phyloP scores from a whole-genome alignment of 169 alveolate genomes.

The Cryptosporidium ubiquitum region DNA sequence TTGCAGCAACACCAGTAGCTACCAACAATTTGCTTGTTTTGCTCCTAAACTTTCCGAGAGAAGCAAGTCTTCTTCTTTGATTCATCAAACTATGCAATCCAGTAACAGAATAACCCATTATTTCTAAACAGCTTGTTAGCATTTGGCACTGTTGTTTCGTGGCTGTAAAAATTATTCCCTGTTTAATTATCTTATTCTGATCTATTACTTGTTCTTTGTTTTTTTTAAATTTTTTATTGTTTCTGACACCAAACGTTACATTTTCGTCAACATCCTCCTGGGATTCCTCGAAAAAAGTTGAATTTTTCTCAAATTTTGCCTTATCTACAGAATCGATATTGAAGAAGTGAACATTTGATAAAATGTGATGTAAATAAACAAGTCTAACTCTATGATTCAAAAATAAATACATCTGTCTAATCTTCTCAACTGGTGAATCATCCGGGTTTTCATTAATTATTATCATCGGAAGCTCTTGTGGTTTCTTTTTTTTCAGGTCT shows the following conservation, averaged over 20 bases:
- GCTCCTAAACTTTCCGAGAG: constrained; percentile 93
- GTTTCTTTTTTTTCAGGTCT: background rate
- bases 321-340: constrained; percentile 35
- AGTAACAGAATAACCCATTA: constrained; percentile 92
- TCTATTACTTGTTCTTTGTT: background rate
- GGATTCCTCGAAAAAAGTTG: constrained; percentile 36
- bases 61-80: constrained; percentile 92
- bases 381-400: constrained; percentile 59
- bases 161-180: constrained; percentile 94
- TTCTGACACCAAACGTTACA: background rate
- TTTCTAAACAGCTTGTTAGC: constrained; percentile 89
- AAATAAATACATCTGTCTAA: constrained; percentile 67
- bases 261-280: constrained; percentile 48
- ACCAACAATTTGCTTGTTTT: constrained; percentile 87
- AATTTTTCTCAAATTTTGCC: constrained; percentile 8
- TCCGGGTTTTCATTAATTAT: constrained; percentile 56
- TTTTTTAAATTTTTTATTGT: background rate
- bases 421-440: constrained; percentile 40
- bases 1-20: constrained; percentile 97
- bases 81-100: constrained; percentile 95
- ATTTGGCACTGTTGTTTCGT: constrained; percentile 91
- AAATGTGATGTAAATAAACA: constrained; percentile 30
- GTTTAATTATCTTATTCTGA: constrained; percentile 30
- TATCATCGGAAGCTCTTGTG: constrained; percentile 64
- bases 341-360: constrained; percentile 31